A percentile compares a stretch with the other conserved stretches of the same genome.
phyloP scores from a whole-genome alignment of 208 protist species.

The Leishmania lainsoni region DNA sequence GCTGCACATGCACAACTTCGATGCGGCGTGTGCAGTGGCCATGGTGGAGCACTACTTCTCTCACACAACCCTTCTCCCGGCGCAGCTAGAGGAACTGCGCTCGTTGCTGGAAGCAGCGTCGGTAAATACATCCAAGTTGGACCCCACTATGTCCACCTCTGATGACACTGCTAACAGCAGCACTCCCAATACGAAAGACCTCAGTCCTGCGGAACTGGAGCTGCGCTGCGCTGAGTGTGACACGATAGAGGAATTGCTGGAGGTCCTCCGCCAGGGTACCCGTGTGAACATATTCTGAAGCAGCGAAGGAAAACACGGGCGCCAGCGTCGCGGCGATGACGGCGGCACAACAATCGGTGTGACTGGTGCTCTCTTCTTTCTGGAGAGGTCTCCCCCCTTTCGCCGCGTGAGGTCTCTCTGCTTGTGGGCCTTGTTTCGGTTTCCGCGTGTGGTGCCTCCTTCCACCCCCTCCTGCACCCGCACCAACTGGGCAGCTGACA shows the following conservation, averaged over 20 bases:
- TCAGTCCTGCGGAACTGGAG: constrained; percentile 88
- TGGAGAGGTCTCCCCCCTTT: constrained; percentile 1
- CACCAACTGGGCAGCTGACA: background rate
- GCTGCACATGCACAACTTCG: constrained; percentile 87
- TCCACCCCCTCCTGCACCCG: background rate
- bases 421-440: background rate
- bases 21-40: constrained; percentile 54
- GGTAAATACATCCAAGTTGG: constrained; percentile 17
- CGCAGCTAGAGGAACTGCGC: constrained; percentile 30
- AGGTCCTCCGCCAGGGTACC: constrained; percentile 55
- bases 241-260: constrained; percentile 67
- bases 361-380: background rate
- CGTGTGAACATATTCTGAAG: constrained; percentile 58
- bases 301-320: background rate
- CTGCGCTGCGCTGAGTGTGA: constrained; percentile 88
- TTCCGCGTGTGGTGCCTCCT: constrained; percentile 9
- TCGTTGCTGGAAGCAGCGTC: constrained; percentile 19
- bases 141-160: constrained; percentile 1
- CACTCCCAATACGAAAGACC: constrained; percentile 17
- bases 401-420: background rate
- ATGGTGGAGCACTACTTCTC: constrained; percentile 88
- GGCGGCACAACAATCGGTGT: background rate
- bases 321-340: background rate
- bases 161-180: background rate
- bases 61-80: constrained; percentile 15